These are phyloP conservation scores for Exidia glandulosa DNA, from an alignment of 768 basidiomycete species.

Conservation along the genomic window DNA sequence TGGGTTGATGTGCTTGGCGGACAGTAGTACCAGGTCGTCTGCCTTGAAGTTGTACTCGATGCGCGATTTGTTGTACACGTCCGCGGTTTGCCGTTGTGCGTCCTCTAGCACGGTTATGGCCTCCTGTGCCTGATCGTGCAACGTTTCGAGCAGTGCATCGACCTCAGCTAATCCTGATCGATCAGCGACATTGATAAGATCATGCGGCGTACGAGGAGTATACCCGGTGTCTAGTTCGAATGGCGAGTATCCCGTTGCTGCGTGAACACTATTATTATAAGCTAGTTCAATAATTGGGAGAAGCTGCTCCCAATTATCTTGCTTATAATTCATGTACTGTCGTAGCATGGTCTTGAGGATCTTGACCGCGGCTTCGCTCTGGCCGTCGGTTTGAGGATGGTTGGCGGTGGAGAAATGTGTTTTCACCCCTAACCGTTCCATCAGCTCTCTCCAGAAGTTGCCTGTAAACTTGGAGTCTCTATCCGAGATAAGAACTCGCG, in stretches of 20 bases:
- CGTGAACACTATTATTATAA: slow-evolving; percentile 18
- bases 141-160: background rate
- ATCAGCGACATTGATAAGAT: background rate
- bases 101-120: background rate
- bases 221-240: slow-evolving; percentile 19
- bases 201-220: background rate
- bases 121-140: background rate
- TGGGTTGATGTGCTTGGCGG: background rate
- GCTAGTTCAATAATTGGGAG: slow-evolving; percentile 22
- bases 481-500: slow-evolving; percentile 19
- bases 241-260: slow-evolving; percentile 20
- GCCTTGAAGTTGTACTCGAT: background rate
- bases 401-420: slow-evolving; percentile 21
- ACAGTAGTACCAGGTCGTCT: background rate
- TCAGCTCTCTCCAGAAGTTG: slow-evolving; percentile 19
- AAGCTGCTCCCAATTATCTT: slow-evolving; percentile 24
- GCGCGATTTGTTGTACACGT: background rate
- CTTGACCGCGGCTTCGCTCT: slow-evolving; percentile 17
- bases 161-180: background rate
- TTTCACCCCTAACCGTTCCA: slow-evolving; percentile 14
- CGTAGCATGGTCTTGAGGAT: slow-evolving; percentile 5
- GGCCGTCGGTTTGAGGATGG: slow-evolving; percentile 29
- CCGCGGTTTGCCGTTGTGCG: background rate
- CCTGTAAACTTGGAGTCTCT: slow-evolving; percentile 23
- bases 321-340: slow-evolving; percentile 14